These are phyloP conservation scores for Erodium trifolium DNA, from an alignment of 441 rosid species.

Conservation along the genomic window DNA sequence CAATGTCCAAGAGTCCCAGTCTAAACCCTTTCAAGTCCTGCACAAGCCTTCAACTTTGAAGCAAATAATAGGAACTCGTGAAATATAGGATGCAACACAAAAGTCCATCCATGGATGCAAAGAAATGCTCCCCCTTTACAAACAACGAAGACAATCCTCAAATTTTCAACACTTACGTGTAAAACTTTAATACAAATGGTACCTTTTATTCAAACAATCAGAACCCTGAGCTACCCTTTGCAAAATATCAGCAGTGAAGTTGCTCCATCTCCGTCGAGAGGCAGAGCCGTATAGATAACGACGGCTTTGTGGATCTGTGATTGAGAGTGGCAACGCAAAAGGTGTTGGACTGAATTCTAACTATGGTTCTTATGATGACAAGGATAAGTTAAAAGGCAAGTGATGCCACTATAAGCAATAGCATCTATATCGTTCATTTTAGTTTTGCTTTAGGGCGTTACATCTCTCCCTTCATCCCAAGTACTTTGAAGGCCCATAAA, in stretches of 20 bases:
- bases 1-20: background rate
- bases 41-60: background rate
- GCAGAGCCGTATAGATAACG: too few relatives aligned
- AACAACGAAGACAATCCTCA: background rate
- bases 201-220: background rate
- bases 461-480: too few relatives aligned
- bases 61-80: too few relatives aligned
- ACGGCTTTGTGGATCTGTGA: background rate
- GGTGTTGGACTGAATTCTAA: too few relatives aligned
- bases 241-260: background rate
- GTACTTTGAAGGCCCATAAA: too few relatives aligned
- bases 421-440: too few relatives aligned
- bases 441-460: too few relatives aligned
- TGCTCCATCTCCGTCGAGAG: background rate
- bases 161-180: background rate
- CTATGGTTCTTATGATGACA: too few relatives aligned
- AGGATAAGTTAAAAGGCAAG: too few relatives aligned
- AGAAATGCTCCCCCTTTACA: background rate
- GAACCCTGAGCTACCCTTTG: background rate
- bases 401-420: too few relatives aligned
- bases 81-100: too few relatives aligned
- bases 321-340: background rate
- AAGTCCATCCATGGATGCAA: background rate
- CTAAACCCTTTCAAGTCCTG: background rate
- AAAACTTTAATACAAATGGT: slow-evolving; percentile 2